A percentile compares a stretch with the other conserved stretches of the same genome.
phyloP scores from a whole-genome alignment of 2,329 filamentous ascomycete genomes.

The Paraphaeosphaeria sporulosa region DNA sequence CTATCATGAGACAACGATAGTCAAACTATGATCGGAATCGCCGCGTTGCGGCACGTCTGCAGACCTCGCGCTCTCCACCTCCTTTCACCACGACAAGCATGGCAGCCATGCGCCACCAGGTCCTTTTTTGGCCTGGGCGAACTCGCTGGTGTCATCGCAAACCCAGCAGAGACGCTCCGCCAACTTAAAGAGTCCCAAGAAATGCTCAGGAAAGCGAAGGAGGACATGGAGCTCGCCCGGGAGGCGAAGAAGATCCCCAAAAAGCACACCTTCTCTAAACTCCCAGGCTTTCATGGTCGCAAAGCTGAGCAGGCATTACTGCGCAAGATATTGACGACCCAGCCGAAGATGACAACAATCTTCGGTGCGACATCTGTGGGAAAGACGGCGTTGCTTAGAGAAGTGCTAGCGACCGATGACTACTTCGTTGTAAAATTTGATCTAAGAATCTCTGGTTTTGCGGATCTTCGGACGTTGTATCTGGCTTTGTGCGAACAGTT shows the following conservation, averaged over 20 bases:
- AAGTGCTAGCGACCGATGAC: constrained; percentile 2
- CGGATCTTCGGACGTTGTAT: constrained; percentile 1
- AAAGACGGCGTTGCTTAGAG: background rate
- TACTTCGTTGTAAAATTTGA: constrained; percentile 6
- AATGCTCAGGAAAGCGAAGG: constrained; percentile 1
- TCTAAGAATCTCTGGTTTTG: constrained; percentile 6
- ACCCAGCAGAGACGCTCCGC: constrained; percentile 6
- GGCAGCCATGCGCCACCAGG: background rate
- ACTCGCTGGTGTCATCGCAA: background rate
- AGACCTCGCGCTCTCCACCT: background rate
- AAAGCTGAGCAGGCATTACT: background rate
- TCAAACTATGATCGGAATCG: background rate
- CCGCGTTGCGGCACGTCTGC: background rate
- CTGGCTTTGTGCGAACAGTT: constrained; percentile 4
- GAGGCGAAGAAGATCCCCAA: constrained; percentile 4
- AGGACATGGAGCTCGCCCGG: background rate
- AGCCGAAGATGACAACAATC: background rate
- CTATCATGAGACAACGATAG: background rate
- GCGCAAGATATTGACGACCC: background rate
- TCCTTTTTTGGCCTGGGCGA: constrained; percentile 1
- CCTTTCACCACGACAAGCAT: background rate
- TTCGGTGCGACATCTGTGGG: background rate
- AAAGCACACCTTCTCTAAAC: constrained; percentile 4
- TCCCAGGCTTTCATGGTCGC: constrained; percentile 2
- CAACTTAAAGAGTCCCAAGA: constrained; percentile 2